A percentile compares a stretch with the other conserved stretches of the same genome.
Conservation (phyloP, 805 yeast genomes). For the Zygoascus ofunaensis region DNA sequence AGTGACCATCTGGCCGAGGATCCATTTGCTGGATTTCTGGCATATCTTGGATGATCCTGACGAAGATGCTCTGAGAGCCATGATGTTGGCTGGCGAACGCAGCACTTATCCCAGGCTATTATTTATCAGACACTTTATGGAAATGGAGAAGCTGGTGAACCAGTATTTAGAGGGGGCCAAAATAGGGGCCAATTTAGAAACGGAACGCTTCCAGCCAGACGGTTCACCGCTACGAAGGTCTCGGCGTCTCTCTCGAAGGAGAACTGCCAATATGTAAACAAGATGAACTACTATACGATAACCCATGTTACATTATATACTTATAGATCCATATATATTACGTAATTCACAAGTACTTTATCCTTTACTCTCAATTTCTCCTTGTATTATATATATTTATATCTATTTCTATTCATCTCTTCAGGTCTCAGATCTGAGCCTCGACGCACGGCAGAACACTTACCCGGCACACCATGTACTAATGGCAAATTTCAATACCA, state of each 20-base stretch:
- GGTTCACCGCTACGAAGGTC: not conserved
- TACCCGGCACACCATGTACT: too few relatives aligned
- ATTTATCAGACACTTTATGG: slow-evolving; percentile 54
- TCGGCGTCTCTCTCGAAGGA: not conserved
- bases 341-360: too few relatives aligned
- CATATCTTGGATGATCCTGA: slow-evolving; percentile 62
- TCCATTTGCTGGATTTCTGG: slow-evolving; percentile 48
- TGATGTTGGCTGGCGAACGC: slow-evolving; percentile 54
- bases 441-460: too few relatives aligned
- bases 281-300: too few relatives aligned
- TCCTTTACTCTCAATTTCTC: too few relatives aligned
- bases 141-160: slow-evolving; percentile 41
- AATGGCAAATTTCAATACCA: too few relatives aligned
- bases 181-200: slow-evolving; percentile 1
- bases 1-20: slow-evolving; percentile 68
- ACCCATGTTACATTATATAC: too few relatives aligned
- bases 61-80: slow-evolving; percentile 43
- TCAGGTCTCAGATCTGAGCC: too few relatives aligned
- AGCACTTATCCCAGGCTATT: slow-evolving; percentile 58
- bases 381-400: too few relatives aligned
- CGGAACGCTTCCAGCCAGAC: not conserved
- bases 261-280: not conserved
- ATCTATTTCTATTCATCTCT: too few relatives aligned
- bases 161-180: slow-evolving; percentile 33
- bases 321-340: too few relatives aligned